Base-by-base conservation (phyloP, 495 filamentous ascomycete genomes). In the Stereocaulon alpinum region DNA sequence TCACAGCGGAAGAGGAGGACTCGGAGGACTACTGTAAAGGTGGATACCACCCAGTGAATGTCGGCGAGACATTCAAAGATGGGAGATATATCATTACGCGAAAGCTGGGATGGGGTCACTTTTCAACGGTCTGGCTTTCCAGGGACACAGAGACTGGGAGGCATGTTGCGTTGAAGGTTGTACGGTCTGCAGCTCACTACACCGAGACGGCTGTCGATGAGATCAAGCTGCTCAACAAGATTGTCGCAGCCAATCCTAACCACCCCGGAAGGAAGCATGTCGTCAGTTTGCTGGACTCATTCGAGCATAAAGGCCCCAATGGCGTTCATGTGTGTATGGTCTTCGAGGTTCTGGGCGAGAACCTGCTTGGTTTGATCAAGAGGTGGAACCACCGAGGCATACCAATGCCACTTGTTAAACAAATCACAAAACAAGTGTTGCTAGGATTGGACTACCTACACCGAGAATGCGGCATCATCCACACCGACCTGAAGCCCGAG, bases 21-120 rank as follows among this genome's bases (percentile, higher is more conserved):
- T 96, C 90, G 32, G 93, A 98, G 70, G 93, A 98, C 70, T 98
- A 98, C 74, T 96, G 92, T 78, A 97, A 96, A 73, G 93, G 93
- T 62, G 93, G 93, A 40, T 98, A 98, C 69, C 93, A 98, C 67
- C 93, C 93, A 0, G 94, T 97, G 30, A 78, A 79, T 55, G 86
- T 96, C 51, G 93, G 93, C 56, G 93, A 98, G 73, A 86, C 88
- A 64, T 98, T 96, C 80, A 98, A 98, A 68, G 88, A 97, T 69
- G 93, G 91, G 58, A 90, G 89, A 70, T 98, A 98, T 73, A 91
- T 91, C 6, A 84, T 98, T 43, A 89, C 96, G 68, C 86, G 93
- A 71, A 98, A 98, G 77, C 80, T 98, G 22, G 93, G 93, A 43
- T 98, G 93, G 93, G 93, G 93, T 64, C 93, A 98, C 69, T 98